These are phyloP conservation scores for Escovopsis sp. DNA, from an alignment of 2,329 filamentous ascomycete species.

Conservation along the genomic window DNA sequence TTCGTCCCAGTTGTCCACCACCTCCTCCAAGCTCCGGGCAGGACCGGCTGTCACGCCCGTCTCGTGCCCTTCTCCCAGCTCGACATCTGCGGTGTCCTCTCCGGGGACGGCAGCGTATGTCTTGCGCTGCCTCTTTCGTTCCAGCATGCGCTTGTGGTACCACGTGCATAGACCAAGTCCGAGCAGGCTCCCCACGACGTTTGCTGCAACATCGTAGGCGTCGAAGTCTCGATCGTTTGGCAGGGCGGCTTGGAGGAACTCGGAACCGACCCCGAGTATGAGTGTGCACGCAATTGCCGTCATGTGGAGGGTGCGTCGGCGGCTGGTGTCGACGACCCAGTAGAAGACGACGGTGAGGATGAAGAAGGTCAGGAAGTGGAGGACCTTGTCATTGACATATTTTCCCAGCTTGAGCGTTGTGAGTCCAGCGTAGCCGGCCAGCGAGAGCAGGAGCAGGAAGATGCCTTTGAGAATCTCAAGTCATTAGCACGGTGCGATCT, in stretches of 20 bases:
- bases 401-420: constrained; percentile 42
- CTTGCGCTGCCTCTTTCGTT: constrained; percentile 62
- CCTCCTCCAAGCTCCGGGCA: constrained; percentile 48
- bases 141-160: constrained; percentile 94
- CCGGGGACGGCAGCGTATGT: constrained; percentile 57
- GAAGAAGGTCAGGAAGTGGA: constrained; percentile 85
- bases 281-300: constrained; percentile 70
- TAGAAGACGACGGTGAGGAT: constrained; percentile 78
- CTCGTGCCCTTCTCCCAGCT: constrained; percentile 61
- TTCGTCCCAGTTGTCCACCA: constrained; percentile 91
- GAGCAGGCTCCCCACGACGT: constrained; percentile 61
- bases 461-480: constrained; percentile 26
- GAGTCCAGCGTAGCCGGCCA: constrained; percentile 69
- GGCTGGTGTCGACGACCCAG: constrained; percentile 88
- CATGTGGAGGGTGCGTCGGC: constrained; percentile 70
- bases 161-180: constrained; percentile 65
- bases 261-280: constrained; percentile 54
- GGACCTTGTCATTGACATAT: constrained; percentile 72
- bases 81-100: constrained; percentile 52
- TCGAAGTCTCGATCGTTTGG: constrained; percentile 62
- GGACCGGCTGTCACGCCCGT: constrained; percentile 39
- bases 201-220: constrained; percentile 73
- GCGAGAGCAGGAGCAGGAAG: constrained; percentile 55
- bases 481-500: neutral
- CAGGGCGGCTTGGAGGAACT: constrained; percentile 60